phyloP scores from a whole-genome alignment of 805 yeast genomes.

The Spathaspora boniae region DNA sequence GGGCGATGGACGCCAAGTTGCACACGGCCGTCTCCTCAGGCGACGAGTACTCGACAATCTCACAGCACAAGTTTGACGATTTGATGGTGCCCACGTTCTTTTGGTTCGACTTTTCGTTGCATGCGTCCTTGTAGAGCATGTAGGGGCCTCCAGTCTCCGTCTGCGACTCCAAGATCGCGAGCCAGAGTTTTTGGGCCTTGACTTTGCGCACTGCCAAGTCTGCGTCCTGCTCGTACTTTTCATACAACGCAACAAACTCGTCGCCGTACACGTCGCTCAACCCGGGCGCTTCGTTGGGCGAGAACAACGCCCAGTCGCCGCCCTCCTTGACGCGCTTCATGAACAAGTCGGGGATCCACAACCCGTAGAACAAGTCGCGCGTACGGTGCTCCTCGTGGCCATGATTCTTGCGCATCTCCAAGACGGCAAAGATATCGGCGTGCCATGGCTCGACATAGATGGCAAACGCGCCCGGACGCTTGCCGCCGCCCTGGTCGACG shows the following conservation, averaged over 20 bases:
- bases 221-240: conserved; percentile 66
- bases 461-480: conserved; percentile 97
- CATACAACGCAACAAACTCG: conserved; percentile 71
- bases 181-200: conserved; percentile 90
- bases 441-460: conserved; percentile 97
- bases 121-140: conserved; percentile 89
- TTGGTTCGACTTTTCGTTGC: conserved; percentile 85
- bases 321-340: conserved; percentile 84
- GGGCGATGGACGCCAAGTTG: conserved; percentile 86
- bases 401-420: conserved; percentile 86
- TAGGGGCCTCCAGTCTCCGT: conserved; percentile 97
- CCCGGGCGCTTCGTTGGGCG: conserved; percentile 88
- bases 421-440: conserved; percentile 79
- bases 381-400: conserved; percentile 95
- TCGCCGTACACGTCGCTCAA: conserved; percentile 79
- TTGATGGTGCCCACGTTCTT: conserved; percentile 89
- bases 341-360: conserved; percentile 94
- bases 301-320: conserved; percentile 83
- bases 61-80: conserved; percentile 92
- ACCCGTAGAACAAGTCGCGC: conserved; percentile 86
- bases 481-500: conserved; percentile 98
- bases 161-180: conserved; percentile 84
- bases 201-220: conserved; percentile 62
- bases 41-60: conserved; percentile 86
- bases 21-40: conserved; percentile 95